Evolutionary conservation across 2,329 filamentous ascomycete species (phyloP).

Genomic region (Elsinoe necatrix): DNA sequence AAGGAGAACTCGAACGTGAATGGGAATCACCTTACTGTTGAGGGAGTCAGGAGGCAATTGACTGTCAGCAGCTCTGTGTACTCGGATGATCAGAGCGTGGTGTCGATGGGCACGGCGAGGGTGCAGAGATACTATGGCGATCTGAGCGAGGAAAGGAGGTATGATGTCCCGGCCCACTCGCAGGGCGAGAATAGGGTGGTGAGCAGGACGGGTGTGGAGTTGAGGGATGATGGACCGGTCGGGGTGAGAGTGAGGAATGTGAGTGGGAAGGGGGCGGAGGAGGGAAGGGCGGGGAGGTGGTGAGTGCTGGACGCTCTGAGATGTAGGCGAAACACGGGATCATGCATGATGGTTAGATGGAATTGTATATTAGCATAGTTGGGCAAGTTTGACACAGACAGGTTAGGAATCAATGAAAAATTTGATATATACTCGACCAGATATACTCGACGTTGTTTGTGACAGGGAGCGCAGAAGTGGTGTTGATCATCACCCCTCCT

Average conservation of each 20-base stretch:
- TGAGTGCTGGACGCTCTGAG: constrained; percentile 7
- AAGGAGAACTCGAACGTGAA: constrained; percentile 9
- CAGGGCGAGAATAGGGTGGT: constrained; percentile 35
- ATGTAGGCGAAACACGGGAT: background rate
- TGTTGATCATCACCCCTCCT: background rate
- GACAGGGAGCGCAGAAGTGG: background rate
- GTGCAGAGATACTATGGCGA: constrained; percentile 39
- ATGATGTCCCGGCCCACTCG: constrained; percentile 17
- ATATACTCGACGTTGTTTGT: background rate
- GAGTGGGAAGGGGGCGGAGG: constrained; percentile 65
- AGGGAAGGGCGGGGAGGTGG: constrained; percentile 42
- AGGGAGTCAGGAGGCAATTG: constrained; percentile 10
- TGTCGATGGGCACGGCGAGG: constrained; percentile 30
- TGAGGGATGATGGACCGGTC: constrained; percentile 32
- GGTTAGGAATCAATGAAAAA: background rate
- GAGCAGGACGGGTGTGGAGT: constrained; percentile 40
- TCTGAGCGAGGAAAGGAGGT: constrained; percentile 15
- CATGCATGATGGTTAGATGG: background rate
- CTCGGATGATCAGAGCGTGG: constrained; percentile 23
- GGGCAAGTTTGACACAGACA: constrained; percentile 5
- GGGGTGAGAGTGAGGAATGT: constrained; percentile 49
- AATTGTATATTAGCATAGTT: constrained; percentile 14
- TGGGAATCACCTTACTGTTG: background rate
- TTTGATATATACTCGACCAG: background rate
- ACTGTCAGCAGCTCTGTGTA: constrained; percentile 29